Conservation (phyloP, 192 early-diverging fungal species). For the Podila epigama region DNA sequence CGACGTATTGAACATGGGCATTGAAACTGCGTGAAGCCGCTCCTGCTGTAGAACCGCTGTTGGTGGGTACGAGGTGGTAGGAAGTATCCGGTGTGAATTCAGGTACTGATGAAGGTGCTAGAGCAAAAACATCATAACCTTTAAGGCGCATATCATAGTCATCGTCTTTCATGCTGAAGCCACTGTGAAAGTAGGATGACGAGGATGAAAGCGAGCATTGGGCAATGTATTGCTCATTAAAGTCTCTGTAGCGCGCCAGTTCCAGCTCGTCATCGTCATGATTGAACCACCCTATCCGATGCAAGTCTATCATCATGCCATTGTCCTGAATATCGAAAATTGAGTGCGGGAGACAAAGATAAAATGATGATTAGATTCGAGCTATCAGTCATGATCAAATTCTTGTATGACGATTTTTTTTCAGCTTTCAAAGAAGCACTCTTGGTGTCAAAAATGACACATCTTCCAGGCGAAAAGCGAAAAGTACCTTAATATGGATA, state of each 20-base stretch:
- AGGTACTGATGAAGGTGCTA: conserved; percentile 4
- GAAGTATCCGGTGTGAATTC: conserved; percentile 29
- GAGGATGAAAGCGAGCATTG: conserved; percentile 6
- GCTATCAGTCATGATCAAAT: too few relatives aligned
- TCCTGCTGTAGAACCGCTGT: conserved; percentile 4
- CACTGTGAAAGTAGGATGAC: conserved; percentile 17
- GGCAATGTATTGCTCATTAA: conserved; percentile 52
- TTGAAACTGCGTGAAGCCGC: neutral
- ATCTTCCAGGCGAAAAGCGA: too few relatives aligned
- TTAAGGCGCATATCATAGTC: conserved; percentile 16
- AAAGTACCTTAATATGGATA: conserved; percentile 63
- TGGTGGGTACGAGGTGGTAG: conserved; percentile 30
- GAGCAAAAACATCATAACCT: conserved; percentile 7
- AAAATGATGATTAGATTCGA: neutral
- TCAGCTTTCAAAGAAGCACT: neutral
- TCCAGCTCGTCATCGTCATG: conserved; percentile 71
- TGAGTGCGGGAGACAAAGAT: neutral
- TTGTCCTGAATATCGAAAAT: conserved; percentile 45
- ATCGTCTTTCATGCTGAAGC: conserved; percentile 33
- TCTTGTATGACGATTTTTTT: neutral
- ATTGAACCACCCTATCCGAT: conserved; percentile 68
- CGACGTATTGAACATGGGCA: neutral
- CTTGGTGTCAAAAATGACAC: neutral
- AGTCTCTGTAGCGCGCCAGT: conserved; percentile 52
- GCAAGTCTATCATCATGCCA: conserved; percentile 63